Evolutionary conservation across 2,329 filamentous ascomycete genomes (phyloP).

Genomic region (Phaeophleospora eucalypticola): DNA sequence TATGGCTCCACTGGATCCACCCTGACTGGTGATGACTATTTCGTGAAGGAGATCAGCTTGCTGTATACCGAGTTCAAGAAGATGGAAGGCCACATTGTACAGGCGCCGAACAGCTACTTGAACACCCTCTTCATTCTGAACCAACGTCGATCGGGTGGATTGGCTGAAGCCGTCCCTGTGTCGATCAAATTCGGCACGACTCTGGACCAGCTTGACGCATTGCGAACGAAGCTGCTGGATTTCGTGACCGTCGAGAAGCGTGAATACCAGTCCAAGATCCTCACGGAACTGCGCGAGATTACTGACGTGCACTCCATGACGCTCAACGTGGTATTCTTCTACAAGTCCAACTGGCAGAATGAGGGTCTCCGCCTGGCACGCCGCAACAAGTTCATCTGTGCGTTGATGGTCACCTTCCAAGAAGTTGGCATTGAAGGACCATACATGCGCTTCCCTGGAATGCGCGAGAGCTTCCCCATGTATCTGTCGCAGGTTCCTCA

Average conservation of each 20-base stretch:
- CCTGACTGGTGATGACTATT: slow-evolving; percentile 84
- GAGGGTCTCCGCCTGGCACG: slow-evolving; percentile 83
- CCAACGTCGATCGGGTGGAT: slow-evolving; percentile 79
- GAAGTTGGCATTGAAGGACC: slow-evolving; percentile 83
- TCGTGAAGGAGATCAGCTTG: slow-evolving; percentile 88
- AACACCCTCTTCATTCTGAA: slow-evolving; percentile 90
- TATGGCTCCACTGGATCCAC: slow-evolving; percentile 83
- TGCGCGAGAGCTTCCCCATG: slow-evolving; percentile 62
- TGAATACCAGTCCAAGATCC: slow-evolving; percentile 79
- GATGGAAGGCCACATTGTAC: slow-evolving; percentile 93
- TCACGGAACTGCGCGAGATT: slow-evolving; percentile 77
- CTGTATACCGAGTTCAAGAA: slow-evolving; percentile 98
- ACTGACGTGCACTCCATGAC: slow-evolving; percentile 80
- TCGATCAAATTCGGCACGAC: slow-evolving; percentile 86
- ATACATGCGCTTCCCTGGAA: slow-evolving; percentile 66
- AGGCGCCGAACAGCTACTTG: slow-evolving; percentile 89
- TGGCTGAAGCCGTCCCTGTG: slow-evolving; percentile 81
- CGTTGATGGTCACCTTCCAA: slow-evolving; percentile 81
- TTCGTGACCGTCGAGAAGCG: slow-evolving; percentile 83
- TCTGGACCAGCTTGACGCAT: slow-evolving; percentile 72
- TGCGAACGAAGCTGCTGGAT: slow-evolving; percentile 74
- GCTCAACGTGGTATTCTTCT: slow-evolving; percentile 93
- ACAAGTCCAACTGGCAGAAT: slow-evolving; percentile 96
- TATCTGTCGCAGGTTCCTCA: slow-evolving; percentile 55
- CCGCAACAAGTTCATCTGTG: slow-evolving; percentile 90